These are phyloP conservation scores for Spiromastix sp. DNA, from an alignment of 2,329 filamentous ascomycete species.

Conservation along the genomic window DNA sequence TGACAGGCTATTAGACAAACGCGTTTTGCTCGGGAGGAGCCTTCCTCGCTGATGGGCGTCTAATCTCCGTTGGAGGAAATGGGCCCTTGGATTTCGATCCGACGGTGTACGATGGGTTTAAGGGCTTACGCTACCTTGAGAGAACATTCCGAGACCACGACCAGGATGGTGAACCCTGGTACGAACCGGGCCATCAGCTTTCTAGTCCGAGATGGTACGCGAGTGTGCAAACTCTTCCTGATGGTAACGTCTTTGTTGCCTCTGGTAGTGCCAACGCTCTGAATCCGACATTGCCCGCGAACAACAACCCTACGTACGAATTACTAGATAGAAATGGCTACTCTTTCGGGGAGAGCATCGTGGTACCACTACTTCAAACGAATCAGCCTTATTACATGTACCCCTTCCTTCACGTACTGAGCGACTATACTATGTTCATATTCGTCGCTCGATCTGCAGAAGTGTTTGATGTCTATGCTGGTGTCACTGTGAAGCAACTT, in stretches of 20 bases:
- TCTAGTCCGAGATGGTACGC: constrained; percentile 51
- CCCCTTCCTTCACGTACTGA: constrained; percentile 50
- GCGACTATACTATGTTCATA: constrained; percentile 47
- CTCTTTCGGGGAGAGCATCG: constrained; percentile 37
- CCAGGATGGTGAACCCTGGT: constrained; percentile 43
- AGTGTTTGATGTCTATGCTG: constrained; percentile 42
- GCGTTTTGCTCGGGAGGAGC: constrained; percentile 52
- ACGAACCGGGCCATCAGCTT: constrained; percentile 46
- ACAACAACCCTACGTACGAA: constrained; percentile 57
- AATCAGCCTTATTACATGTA: constrained; percentile 58
- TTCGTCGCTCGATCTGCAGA: constrained; percentile 48
- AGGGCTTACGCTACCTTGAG: constrained; percentile 45
- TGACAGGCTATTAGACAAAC: constrained; percentile 35
- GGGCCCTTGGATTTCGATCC: constrained; percentile 46
- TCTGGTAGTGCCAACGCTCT: constrained; percentile 51
- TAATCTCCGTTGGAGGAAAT: constrained; percentile 49
- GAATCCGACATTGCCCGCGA: constrained; percentile 41
- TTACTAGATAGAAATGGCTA: constrained; percentile 42
- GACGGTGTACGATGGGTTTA: constrained; percentile 50
- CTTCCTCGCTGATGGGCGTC: constrained; percentile 47
- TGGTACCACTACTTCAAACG: constrained; percentile 44
- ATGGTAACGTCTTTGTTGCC: constrained; percentile 48
- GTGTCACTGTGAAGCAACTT: constrained; percentile 35
- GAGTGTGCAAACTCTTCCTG: constrained; percentile 47
- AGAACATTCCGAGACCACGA: constrained; percentile 34